Evolutionary conservation across 805 yeast species (phyloP).

Genomic region (Yarrowia osloensis): DNA sequence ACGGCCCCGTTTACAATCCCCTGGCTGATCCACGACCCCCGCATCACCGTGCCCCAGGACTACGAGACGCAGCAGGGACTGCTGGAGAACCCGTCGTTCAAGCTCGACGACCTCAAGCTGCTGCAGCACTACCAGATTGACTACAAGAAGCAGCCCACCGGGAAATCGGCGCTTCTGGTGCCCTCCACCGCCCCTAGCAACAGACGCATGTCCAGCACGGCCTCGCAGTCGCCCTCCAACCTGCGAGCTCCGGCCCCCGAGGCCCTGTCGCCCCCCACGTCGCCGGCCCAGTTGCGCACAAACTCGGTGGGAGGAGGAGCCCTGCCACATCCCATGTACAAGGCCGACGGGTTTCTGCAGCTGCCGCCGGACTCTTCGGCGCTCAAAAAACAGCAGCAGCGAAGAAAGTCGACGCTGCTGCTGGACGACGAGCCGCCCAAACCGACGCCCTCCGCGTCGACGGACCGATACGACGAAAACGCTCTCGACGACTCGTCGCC

Average conservation of each 20-base stretch:
- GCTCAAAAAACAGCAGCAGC: constrained; percentile 22
- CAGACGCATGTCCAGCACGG: constrained; percentile 9
- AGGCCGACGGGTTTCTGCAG: constrained; percentile 23
- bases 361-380: constrained; percentile 21
- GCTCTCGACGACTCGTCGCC: constrained; percentile 26
- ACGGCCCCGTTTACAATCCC: constrained; percentile 5
- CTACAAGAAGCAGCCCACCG: constrained; percentile 27
- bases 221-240: constrained; percentile 10
- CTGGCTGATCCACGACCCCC: constrained; percentile 26
- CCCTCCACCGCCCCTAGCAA: neutral
- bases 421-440: constrained; percentile 19
- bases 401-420: constrained; percentile 4
- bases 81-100: constrained; percentile 29
- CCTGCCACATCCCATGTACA: constrained; percentile 12
- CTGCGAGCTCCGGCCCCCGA: neutral
- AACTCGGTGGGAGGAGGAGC: constrained; percentile 7
- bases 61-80: constrained; percentile 15
- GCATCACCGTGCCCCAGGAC: constrained; percentile 16
- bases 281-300: constrained; percentile 12
- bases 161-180: neutral
- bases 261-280: neutral
- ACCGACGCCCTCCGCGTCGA: neutral
- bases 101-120: constrained; percentile 18
- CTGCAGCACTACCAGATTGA: constrained; percentile 23
- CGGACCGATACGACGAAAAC: neutral